These are phyloP conservation scores for Backusella mclennaniae DNA, from an alignment of 192 early-diverging fungal species.

Conservation along the genomic window DNA sequence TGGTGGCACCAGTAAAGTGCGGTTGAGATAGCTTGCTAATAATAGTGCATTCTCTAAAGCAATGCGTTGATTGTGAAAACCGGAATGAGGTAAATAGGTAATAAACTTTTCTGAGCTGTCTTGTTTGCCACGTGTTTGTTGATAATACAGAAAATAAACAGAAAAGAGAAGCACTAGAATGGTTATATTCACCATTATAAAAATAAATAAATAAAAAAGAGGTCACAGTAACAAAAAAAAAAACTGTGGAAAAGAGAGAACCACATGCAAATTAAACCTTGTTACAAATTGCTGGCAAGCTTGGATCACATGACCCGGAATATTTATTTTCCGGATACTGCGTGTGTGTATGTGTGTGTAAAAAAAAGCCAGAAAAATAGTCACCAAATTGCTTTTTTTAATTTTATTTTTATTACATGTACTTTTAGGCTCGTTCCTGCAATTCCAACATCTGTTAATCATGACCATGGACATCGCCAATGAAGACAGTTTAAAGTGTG, in stretches of 20 bases:
- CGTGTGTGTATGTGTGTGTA: too few species aligned
- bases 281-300: too few species aligned
- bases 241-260: neutral
- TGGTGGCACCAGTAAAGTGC: slow-evolving; percentile 51
- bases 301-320: too few species aligned
- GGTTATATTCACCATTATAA: neutral
- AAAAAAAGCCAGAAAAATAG: neutral
- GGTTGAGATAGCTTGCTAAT: slow-evolving; percentile 54
- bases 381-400: neutral
- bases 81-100: slow-evolving; percentile 40
- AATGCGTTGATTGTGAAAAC: slow-evolving; percentile 43
- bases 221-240: neutral
- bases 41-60: slow-evolving; percentile 48
- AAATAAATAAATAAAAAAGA: neutral
- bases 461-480: neutral
- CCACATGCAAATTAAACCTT: neutral
- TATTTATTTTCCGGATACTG: too few species aligned
- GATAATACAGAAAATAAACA: neutral
- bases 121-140: neutral
- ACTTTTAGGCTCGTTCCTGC: neutral
- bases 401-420: neutral
- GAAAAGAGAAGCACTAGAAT: neutral
- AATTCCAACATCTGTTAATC: neutral
- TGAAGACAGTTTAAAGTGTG: neutral
- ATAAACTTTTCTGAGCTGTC: slow-evolving; percentile 29